Evolutionary conservation across 176 grass and related monocot species (phyloP).

Genomic region (Oryza meyeriana): DNA sequence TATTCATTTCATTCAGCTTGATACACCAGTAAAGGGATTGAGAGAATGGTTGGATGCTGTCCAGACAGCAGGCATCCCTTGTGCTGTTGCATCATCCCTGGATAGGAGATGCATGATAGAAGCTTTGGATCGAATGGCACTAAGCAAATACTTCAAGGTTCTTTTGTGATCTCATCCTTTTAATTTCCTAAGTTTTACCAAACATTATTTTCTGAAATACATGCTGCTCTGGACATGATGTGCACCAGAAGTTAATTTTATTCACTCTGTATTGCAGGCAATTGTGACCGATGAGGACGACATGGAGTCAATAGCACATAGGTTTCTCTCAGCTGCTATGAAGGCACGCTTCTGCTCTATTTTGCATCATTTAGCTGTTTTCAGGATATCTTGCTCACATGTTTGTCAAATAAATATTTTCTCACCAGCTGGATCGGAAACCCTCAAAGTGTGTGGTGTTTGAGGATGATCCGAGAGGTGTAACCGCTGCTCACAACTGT

Average conservation of each 20-base stretch:
- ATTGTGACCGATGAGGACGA: conserved; percentile 91
- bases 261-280: conserved; percentile 44
- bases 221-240: background rate
- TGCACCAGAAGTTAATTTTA: background rate
- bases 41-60: conserved; percentile 93
- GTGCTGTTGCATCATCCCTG: conserved; percentile 77
- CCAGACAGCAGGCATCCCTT: conserved; percentile 80
- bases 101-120: conserved; percentile 83
- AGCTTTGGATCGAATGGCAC: conserved; percentile 70
- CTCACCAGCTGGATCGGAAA: conserved; percentile 80
- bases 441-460: conserved; percentile 94
- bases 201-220: conserved; percentile 14
- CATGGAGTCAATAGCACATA: conserved; percentile 96
- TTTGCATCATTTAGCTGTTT: background rate
- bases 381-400: background rate
- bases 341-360: conserved; percentile 49
- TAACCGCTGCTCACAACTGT: conserved; percentile 89
- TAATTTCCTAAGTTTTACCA: conserved; percentile 7
- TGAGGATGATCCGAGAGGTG: conserved; percentile 84
- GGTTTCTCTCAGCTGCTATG: conserved; percentile 91
- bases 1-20: conserved; percentile 51
- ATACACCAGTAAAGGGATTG: conserved; percentile 74
- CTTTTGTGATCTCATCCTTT: background rate
- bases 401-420: conserved; percentile 8
- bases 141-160: conserved; percentile 94